Evolutionary conservation across 2,329 filamentous ascomycete genomes (phyloP).

Genomic region (Endothia cerciana): DNA sequence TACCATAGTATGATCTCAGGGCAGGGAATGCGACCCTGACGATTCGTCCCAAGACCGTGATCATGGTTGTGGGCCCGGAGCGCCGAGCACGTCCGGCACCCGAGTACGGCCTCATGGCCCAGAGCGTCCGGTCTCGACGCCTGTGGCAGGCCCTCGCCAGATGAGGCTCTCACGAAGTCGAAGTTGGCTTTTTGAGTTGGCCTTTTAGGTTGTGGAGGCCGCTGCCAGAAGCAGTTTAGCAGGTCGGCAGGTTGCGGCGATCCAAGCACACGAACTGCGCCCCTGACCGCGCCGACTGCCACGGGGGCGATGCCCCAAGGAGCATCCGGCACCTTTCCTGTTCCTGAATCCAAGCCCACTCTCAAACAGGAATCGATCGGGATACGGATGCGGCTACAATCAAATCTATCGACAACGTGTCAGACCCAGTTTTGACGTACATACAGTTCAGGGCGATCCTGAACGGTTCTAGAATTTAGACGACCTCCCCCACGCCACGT

Average conservation of each 20-base stretch:
- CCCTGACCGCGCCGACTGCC: neutral
- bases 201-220: neutral
- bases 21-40: neutral
- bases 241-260: conserved; percentile 20
- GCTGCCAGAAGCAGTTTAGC: conserved; percentile 22
- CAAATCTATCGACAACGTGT: neutral
- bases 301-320: conserved; percentile 5
- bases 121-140: neutral
- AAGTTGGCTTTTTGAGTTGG: neutral
- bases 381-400: conserved; percentile 8
- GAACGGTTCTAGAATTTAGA: neutral
- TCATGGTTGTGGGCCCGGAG: neutral
- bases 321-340: conserved; percentile 27
- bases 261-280: neutral
- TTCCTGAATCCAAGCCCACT: conserved; percentile 21
- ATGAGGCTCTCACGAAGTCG: neutral
- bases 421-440: neutral
- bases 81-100: neutral
- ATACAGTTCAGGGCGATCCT: neutral
- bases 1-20: neutral
- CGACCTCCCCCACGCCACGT: neutral
- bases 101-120: neutral
- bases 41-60: neutral
- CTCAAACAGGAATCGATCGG: conserved; percentile 17
- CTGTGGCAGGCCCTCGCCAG: neutral